A percentile compares a stretch with the other conserved stretches of the same genome.
These are phyloP conservation scores for Aspergillus sparsus DNA, from an alignment of 495 filamentous ascomycete species.

Conservation along the genomic window DNA sequence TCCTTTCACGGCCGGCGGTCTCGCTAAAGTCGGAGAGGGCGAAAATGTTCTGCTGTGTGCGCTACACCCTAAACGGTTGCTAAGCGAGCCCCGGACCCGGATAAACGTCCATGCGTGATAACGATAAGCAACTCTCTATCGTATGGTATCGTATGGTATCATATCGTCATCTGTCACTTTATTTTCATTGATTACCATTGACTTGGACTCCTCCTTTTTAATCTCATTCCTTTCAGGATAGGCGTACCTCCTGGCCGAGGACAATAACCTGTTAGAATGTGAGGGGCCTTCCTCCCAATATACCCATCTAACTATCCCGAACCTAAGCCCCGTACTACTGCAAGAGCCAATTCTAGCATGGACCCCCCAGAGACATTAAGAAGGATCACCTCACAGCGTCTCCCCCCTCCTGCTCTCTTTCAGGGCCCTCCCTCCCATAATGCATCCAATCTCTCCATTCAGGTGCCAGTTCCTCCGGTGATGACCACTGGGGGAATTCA, in stretches of 20 bases:
- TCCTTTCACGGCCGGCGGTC: slow-evolving; percentile 40
- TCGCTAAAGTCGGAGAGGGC: slow-evolving; percentile 30
- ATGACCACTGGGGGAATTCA: slow-evolving; percentile 35
- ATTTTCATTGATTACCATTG: not conserved
- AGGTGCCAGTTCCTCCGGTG: slow-evolving; percentile 43
- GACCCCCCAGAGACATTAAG: slow-evolving; percentile 31
- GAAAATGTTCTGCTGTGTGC: slow-evolving; percentile 37
- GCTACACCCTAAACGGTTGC: slow-evolving; percentile 32
- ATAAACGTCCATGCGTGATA: slow-evolving; percentile 25
- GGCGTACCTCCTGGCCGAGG: not conserved
- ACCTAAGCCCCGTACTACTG: not conserved
- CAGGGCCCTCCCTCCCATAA: slow-evolving; percentile 76
- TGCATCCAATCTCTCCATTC: slow-evolving; percentile 73
- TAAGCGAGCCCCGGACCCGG: slow-evolving; percentile 47
- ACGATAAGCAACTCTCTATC: slow-evolving; percentile 26
- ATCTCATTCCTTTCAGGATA: no score
- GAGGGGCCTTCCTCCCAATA: no score
- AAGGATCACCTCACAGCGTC: slow-evolving; percentile 54
- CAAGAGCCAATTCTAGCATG: slow-evolving; percentile 14
- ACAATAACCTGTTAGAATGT: not conserved
- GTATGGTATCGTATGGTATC: not conserved
- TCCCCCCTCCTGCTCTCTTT: slow-evolving; percentile 77
- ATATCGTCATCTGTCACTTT: not conserved
- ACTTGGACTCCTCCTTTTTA: no score
- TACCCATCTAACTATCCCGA: no score